phyloP scores from a whole-genome alignment of 495 filamentous ascomycete species.

The Aspergillus egyptiacus region DNA sequence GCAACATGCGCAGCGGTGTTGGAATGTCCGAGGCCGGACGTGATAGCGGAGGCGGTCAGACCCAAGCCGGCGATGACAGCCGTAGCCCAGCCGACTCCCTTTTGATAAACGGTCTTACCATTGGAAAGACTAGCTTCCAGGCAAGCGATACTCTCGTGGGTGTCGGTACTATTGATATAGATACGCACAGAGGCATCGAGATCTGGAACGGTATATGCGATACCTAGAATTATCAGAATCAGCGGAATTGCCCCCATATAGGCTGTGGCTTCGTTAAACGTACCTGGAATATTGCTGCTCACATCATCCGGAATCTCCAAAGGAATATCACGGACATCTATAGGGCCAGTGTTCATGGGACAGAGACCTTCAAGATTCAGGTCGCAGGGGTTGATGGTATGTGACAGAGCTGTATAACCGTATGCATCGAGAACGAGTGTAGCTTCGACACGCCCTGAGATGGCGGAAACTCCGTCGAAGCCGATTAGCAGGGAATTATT shows the following conservation, averaged over 20 bases:
- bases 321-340: conserved; percentile 64
- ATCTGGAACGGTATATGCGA: conserved; percentile 87
- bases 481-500: conserved; percentile 67
- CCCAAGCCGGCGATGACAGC: conserved; percentile 82
- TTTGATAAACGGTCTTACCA: conserved; percentile 85
- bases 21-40: conserved; percentile 79
- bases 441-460: conserved; percentile 78
- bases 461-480: conserved; percentile 77
- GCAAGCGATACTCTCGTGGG: conserved; percentile 66
- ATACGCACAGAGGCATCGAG: conserved; percentile 84
- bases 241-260: neutral
- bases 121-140: conserved; percentile 87
- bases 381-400: conserved; percentile 71
- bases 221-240: conserved; percentile 35
- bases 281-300: conserved; percentile 55
- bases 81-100: conserved; percentile 81
- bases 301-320: conserved; percentile 53
- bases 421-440: conserved; percentile 75
- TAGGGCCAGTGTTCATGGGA: conserved; percentile 84
- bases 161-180: conserved; percentile 62
- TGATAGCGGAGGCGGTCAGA: conserved; percentile 74
- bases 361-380: conserved; percentile 70
- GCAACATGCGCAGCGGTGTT: conserved; percentile 96
- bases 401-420: conserved; percentile 61
- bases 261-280: neutral